Conservation (phyloP, 1,139 yeast genomes). For the Suhomyces taliae region DNA sequence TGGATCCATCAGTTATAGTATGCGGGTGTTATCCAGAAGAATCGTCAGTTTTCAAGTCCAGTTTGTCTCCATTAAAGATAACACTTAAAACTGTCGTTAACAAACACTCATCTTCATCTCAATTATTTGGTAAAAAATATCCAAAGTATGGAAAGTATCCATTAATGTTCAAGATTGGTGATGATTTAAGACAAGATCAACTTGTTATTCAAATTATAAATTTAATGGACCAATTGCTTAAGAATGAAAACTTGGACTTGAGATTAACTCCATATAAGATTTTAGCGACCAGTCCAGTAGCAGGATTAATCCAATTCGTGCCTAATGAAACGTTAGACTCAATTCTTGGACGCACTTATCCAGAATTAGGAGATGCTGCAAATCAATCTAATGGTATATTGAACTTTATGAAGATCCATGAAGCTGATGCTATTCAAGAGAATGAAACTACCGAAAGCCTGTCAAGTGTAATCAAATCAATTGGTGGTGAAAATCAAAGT, state of each 20-base stretch:
- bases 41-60: constrained; percentile 85
- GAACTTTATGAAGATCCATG: constrained; percentile 54
- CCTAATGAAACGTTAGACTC: constrained; percentile 90
- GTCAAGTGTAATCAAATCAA: constrained; percentile 2
- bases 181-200: constrained; percentile 95
- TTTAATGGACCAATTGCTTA: constrained; percentile 84
- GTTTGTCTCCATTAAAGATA: constrained; percentile 83
- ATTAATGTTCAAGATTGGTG: constrained; percentile 92
- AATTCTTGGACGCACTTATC: constrained; percentile 64
- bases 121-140: constrained; percentile 35
- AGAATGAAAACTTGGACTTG: constrained; percentile 88
- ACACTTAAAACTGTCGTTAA: constrained; percentile 60
- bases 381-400: constrained; percentile 56
- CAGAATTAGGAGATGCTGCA: constrained; percentile 21
- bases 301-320: constrained; percentile 90
- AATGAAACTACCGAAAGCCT: not conserved
- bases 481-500: constrained; percentile 1
- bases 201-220: constrained; percentile 88
- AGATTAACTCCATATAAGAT: constrained; percentile 86
- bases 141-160: constrained; percentile 60
- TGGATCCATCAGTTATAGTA: constrained; percentile 66
- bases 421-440: constrained; percentile 1
- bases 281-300: constrained; percentile 85
- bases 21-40: constrained; percentile 80
- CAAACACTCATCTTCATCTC: constrained; percentile 24